Base-by-base conservation (phyloP, 805 yeast species). In the Candida ovalis region DNA sequence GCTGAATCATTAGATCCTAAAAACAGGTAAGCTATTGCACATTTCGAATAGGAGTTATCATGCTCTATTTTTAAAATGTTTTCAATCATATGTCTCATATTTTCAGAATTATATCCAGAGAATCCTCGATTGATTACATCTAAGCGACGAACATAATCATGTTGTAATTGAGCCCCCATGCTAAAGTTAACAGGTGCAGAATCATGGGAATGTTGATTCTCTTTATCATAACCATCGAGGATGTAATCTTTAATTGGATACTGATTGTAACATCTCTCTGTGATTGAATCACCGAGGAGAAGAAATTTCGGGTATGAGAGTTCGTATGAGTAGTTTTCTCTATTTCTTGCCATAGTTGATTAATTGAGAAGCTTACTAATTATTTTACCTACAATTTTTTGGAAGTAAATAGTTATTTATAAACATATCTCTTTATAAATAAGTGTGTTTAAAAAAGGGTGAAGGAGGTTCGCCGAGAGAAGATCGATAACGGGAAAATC, bases 1-100 rank as follows among this genome's bases (percentile, higher is more conserved):
- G 76, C 73, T 0, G 85, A 74, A 62, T 89, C 96, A 59, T 89
- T 89, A 15, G 96, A 76, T 3, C 96, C 96, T 57, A 87, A 78
- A 37, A 57, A 60, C 19, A 60, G 24, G 15, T 53, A 45, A 0
- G 56, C 58, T 25, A 59, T 23, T 19, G 46, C 44, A 33, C 53
- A 50, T 40, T 55, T 58, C n/a, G 49, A 50, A 36, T 53, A 51
- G 5, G 60, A 54, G 25, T 44, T 23, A 24, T 64, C 67, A 42
- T 76, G 61, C 52, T 81, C 86, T 1, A 68, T 60, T n/a, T 70
- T 66, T 35, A 87, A 63, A 22, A 83, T 67, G 42, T 70, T 68
- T n/a, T 77, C 76, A 5, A 78, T 61, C 27, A 86, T 58, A 45
- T 70, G 63, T 23, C 69, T 61, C 2, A 78, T 87, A 67, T 82